Evolutionary conservation across 2,329 filamentous ascomycete species (phyloP).

Genomic region (Colletotrichum acutatum): DNA sequence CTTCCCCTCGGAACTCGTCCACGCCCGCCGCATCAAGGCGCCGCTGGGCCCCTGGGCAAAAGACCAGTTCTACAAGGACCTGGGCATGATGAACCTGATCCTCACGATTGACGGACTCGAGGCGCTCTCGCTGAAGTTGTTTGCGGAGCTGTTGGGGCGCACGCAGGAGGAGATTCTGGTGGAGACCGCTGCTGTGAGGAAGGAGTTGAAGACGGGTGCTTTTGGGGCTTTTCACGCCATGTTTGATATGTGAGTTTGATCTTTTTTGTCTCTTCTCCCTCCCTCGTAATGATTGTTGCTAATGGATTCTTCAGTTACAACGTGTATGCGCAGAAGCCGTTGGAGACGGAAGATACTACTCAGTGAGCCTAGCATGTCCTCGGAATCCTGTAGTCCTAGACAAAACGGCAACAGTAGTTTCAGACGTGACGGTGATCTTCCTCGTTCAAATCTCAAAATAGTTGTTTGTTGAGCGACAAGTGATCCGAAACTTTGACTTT

Average conservation of each 20-base stretch:
- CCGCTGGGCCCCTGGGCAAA: conserved; percentile 51
- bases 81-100: conserved; percentile 42
- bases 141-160: conserved; percentile 44
- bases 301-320: no score
- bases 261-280: neutral
- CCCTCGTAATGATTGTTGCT: neutral
- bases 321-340: no score
- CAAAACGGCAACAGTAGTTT: no score
- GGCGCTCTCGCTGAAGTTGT: conserved; percentile 38
- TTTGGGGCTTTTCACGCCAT: conserved; percentile 43
- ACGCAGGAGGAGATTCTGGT: conserved; percentile 38
- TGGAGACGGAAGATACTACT: no score
- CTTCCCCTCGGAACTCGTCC: conserved; percentile 42
- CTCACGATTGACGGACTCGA: conserved; percentile 38
- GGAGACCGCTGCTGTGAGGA: conserved; percentile 40
- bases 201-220: conserved; percentile 40
- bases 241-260: conserved; percentile 41
- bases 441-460: no score
- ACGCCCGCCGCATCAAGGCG: conserved; percentile 41
- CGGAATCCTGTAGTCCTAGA: no score
- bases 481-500: no score
- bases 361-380: no score
- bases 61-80: conserved; percentile 51
- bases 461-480: no score
- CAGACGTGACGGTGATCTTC: no score